Evolutionary conservation across 768 basidiomycete species (phyloP), one percentile per base, ranked within the genome.

Genomic region (Calocybe indica): DNA sequence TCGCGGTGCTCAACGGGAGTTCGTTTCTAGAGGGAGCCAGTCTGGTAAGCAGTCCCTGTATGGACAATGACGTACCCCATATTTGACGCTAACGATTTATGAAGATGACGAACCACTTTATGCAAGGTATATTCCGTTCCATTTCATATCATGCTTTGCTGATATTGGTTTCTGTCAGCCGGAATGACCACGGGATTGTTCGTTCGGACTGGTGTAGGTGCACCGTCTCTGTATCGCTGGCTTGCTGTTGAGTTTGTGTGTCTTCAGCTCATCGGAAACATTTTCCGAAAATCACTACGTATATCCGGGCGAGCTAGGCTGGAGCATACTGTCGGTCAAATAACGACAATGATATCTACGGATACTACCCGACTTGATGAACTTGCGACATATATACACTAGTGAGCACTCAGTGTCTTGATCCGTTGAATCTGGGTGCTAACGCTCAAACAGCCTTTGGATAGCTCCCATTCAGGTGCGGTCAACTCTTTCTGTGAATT

Each of bases 321-420:
- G 28, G 69, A 78, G 37, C 81, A 85, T 56, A 78, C 72, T 13
- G 78, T 79, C 37, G 85, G 85, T 0, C 71, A 83, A 56, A 79
- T 86, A 42, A 84, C 79, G 7, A 88, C 83, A 0, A 76, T 87
- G 70, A 82, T 87, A 6, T 80, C 81, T 1, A 73, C 79, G 9
- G 85, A 88, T 56, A 64, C 80, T 0, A 72, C 74, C 5, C 73
- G 78, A 40, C 58, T 85, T 15, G 83, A 83, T 50, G 53, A 64
- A 11, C 71, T 77, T 55, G 61, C 66, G n/a, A 68, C 58, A 6
- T 73, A 66, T 42, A 69, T 55, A 9, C 73, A 73, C 55, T 66
- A 68, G 71, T 74, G 39, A 49, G 71, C 59, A 4, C 12, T 35
- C 29, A 46, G 40, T 14, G 37, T n/a, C 45, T 31, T 28, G 28